Base-by-base conservation (phyloP, 1,139 yeast species). In the Kazachstania sp. region DNA sequence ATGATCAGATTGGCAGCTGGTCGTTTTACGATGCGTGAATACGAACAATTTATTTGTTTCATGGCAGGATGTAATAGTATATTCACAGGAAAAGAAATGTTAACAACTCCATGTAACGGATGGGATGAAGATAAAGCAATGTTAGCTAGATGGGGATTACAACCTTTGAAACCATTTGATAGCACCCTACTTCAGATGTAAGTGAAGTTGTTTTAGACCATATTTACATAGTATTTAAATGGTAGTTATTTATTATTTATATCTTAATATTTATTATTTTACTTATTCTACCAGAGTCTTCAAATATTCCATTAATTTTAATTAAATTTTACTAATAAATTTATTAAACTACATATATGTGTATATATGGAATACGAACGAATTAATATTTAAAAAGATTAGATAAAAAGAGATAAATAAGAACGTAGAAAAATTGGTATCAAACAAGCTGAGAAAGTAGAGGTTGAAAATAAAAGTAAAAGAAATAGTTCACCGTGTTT, bases 1-100 rank as follows among this genome's bases (percentile, higher is more conserved):
- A 83, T 83, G 43, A 78, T 84, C 51, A 72, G 94, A 52, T 69
- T 84, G 49, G 90, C 92, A 4, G 94, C 94, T 9, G 94, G 94
- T 0, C 71, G 94, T 49, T 83, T 83, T 59, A 81, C 88, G 30
- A 83, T 84, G 90, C 81, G 79, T 55, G 92, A 84, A 54, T 70
- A 77, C 50, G 90, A 84, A 56, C 94, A 84, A 59, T 77, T 82
- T 49, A 64, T 84, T 59, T 82, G 90, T 55, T 84, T 84, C 62
- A 73, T 82, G 79, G 79, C 84, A 41, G 94, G 94, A 12, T 81
- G 83, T 51, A 84, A 84, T 65, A 90, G 92, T 15, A 81, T 84
- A 44, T 84, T 84, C 63, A 84, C 92, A 0, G 94, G 94, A 20
- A 83, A 84, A 64, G 79, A 76, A 56, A 84, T 84, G 92, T 68